Conservation (phyloP, 257 asterid genomes). For the Catharanthus roseus region DNA sequence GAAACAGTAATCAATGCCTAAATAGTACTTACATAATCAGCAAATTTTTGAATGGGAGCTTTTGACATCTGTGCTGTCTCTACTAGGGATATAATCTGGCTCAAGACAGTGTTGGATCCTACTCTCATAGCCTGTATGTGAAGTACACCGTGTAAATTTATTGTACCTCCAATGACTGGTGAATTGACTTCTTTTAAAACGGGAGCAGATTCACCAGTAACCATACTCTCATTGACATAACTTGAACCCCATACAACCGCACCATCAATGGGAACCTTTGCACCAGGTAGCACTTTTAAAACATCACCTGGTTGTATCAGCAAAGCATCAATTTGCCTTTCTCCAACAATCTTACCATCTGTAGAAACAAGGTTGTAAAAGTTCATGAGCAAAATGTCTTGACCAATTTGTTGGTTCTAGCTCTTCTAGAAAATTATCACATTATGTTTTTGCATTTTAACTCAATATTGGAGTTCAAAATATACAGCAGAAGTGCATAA, state of each 20-base stretch:
- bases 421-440: background rate
- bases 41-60: constrained; percentile 98
- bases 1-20: background rate
- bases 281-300: constrained; percentile 88
- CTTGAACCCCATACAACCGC: constrained; percentile 95
- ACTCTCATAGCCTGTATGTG: constrained; percentile 83
- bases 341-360: constrained; percentile 82
- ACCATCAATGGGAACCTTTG: constrained; percentile 92
- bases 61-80: constrained; percentile 99
- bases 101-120: constrained; percentile 88
- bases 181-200: constrained; percentile 61
- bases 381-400: constrained; percentile 7
- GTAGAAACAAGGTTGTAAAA: constrained; percentile 17
- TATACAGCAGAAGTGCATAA: background rate
- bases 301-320: constrained; percentile 91
- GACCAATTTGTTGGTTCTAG: background rate
- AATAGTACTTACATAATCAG: constrained; percentile 73
- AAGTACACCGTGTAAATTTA: constrained; percentile 87
- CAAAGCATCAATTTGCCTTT: constrained; percentile 88
- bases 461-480: background rate
- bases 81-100: constrained; percentile 95
- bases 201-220: constrained; percentile 94
- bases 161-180: constrained; percentile 84
- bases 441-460: background rate
- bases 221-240: constrained; percentile 94